phyloP scores from a whole-genome alignment of 2,329 filamentous ascomycete genomes.

The Colletotrichum liriopes region DNA sequence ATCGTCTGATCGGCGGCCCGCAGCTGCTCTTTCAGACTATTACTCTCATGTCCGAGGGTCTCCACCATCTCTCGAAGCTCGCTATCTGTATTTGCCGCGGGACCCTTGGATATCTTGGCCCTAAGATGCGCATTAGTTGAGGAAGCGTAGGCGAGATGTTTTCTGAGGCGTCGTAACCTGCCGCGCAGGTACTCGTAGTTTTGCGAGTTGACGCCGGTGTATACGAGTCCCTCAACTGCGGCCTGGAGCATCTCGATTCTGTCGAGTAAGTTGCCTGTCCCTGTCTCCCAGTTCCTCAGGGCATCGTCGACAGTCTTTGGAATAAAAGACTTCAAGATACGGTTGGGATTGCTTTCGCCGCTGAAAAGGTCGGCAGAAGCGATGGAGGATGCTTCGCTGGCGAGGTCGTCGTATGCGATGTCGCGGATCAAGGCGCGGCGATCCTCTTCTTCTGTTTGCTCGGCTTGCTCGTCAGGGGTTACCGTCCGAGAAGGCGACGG shows the following conservation, averaged over 20 bases:
- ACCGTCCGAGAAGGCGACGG: not conserved
- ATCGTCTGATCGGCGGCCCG: not conserved
- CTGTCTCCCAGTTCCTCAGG: not conserved
- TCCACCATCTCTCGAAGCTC: not conserved
- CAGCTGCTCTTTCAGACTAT: not conserved
- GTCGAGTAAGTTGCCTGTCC: not conserved
- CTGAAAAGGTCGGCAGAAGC: not conserved
- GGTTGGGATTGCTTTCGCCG: not conserved
- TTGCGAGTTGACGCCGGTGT: not conserved
- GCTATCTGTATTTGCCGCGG: not conserved
- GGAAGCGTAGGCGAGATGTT: not conserved
- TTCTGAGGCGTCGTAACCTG: conserved; percentile 7
- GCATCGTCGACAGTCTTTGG: not conserved
- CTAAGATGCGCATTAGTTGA: not conserved
- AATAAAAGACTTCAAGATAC: not conserved
- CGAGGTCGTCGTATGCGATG: not conserved
- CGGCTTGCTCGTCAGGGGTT: not conserved
- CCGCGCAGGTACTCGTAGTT: not conserved
- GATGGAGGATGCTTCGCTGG: not conserved
- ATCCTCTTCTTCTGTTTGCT: not conserved
- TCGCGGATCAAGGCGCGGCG: not conserved
- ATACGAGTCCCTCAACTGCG: conserved; percentile 14
- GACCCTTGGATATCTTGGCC: not conserved
- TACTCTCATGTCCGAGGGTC: not conserved
- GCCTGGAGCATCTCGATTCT: not conserved